Conservation (phyloP, 371 early-diverging fungal species). For the Chytridium lagenaria region DNA sequence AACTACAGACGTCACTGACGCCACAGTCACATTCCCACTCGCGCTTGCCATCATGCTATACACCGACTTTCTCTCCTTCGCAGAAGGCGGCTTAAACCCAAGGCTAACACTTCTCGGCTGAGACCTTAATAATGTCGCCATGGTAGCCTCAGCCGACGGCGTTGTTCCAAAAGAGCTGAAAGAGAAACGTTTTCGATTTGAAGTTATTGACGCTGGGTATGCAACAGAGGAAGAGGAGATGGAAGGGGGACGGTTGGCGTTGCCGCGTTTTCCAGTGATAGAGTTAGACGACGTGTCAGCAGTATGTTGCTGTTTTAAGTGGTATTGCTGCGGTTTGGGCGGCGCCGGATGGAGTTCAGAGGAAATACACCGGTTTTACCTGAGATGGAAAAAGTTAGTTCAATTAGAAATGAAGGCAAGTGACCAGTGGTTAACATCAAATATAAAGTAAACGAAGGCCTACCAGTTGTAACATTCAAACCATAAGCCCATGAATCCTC, state of each 20-base stretch:
- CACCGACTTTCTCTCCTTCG: not conserved
- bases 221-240: not conserved
- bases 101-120: conserved; percentile 10
- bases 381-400: not conserved
- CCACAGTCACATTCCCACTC: not conserved
- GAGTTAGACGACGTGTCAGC: not conserved
- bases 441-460: too few species aligned
- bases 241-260: not conserved
- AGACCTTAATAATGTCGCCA: not conserved
- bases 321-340: not conserved
- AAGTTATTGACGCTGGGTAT: not conserved
- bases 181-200: not conserved
- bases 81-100: conserved; percentile 5
- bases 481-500: conserved; percentile 25
- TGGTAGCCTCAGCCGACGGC: not conserved
- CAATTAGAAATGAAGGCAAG: not conserved
- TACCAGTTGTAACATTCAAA: conserved; percentile 19
- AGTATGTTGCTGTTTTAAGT: not conserved
- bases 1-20: not conserved
- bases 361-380: not conserved
- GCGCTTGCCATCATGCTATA: not conserved
- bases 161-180: conserved; percentile 5
- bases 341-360: conserved; percentile 6
- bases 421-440: not conserved
- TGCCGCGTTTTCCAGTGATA: too few species aligned